Percentiles rank a stretch among this genome's conserved stretches.
Evolutionary conservation across 2,329 filamentous ascomycete species (phyloP).

Genomic region (Botrytis sinoallii): DNA sequence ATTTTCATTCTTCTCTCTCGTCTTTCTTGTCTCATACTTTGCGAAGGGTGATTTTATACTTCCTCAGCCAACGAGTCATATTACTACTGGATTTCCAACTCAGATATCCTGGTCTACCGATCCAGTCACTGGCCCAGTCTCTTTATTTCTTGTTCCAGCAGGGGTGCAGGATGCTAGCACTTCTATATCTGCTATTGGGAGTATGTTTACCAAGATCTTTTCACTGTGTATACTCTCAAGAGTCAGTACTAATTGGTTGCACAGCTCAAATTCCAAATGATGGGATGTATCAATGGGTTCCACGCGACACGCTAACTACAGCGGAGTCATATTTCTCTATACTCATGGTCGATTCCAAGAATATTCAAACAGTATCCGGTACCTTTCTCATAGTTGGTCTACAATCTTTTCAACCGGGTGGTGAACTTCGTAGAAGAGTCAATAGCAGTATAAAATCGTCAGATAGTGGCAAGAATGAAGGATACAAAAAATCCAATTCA

Average conservation of each 20-base stretch:
- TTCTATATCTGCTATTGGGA: background rate
- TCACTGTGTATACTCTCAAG: background rate
- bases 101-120: background rate
- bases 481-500: background rate
- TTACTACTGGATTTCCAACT: background rate
- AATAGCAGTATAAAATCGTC: background rate
- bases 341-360: background rate
- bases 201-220: background rate
- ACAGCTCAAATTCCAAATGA: slow-evolving; percentile 3
- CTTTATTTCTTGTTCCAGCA: slow-evolving; percentile 14
- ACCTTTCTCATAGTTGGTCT: background rate
- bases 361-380: background rate
- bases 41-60: background rate
- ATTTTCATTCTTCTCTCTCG: background rate
- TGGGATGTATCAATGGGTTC: slow-evolving; percentile 2
- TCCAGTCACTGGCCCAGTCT: background rate
- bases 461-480: background rate
- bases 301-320: background rate
- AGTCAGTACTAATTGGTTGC: background rate
- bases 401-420: background rate
- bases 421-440: background rate
- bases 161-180: background rate
- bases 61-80: background rate
- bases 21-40: background rate
- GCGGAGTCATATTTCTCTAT: background rate